Evolutionary conservation across 164 flowering plant genomes (phyloP), one percentile per base, ranked within the genome.

Genomic region (Vitis cinerea): DNA sequence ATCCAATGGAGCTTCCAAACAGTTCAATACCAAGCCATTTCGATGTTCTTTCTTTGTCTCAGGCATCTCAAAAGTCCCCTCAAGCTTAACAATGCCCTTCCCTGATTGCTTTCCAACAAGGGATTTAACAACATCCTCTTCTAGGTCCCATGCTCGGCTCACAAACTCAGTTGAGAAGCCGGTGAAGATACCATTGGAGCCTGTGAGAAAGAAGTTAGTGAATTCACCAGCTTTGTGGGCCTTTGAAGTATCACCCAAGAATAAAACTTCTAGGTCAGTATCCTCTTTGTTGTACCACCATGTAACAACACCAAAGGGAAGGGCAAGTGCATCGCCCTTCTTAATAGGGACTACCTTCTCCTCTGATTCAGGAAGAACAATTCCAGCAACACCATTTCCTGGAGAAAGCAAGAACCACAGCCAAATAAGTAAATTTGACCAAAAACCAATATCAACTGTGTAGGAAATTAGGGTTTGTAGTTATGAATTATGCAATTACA

Each of bases 241-340:
- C 37, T 78, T 88, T 0, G 83, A 75, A 63, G 97, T 93, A 37
- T 87, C 92, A 14, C 97, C 98, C 61, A 90, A 51, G 80, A 90
- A 91, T 50, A 93, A 92, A 59, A 90, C 80, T 6, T 78, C 88
- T 4, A 93, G 81, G 17, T 90, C 90, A 3, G 89, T 78, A 71
- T 90, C 95, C 47, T 84, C 88, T 37, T 79, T 82, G 86, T 91
- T 91, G 85, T 74, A 90, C 92, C 92, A 93, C 97, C 98, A 93
- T 0, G 92, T 87, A 0, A 85, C 86, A 4, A 81, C 92, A 8
- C 95, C 95, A 61, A 90, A 93, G 13, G 98, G 98, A 10, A 91
- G 83, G 27, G 93, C 94, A 37, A 91, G 68, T 2, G 94, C 87
- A 71, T 93, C 98, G 14, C 96, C 98, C 75, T 83, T 85, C 83